These are phyloP conservation scores for Terana coerulea DNA, from an alignment of 768 basidiomycete species.

Conservation along the genomic window DNA sequence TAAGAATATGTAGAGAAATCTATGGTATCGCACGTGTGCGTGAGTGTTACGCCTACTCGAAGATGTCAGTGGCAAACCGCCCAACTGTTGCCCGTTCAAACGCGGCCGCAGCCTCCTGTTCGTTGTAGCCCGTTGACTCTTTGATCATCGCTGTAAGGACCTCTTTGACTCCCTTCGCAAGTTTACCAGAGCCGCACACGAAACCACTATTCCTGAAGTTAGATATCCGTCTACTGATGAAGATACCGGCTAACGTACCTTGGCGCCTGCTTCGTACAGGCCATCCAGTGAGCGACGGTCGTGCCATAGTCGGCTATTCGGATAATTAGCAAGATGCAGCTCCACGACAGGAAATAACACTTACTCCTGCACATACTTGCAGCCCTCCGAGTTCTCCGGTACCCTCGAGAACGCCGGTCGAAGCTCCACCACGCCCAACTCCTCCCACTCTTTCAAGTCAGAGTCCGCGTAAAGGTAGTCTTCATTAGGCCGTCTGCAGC, in stretches of 20 bases:
- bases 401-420: constrained; percentile 37
- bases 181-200: constrained; percentile 38
- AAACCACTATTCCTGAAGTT: constrained; percentile 37
- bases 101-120: constrained; percentile 27
- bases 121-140: constrained; percentile 17
- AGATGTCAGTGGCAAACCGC: constrained; percentile 44
- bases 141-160: constrained; percentile 35
- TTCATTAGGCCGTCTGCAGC: constrained; percentile 38
- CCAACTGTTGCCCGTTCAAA: constrained; percentile 34
- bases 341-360: neutral
- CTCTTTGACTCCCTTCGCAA: constrained; percentile 38
- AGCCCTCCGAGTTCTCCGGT: constrained; percentile 19
- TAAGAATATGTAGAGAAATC: too few species aligned
- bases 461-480: constrained; percentile 41
- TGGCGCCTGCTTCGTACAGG: constrained; percentile 32
- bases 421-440: constrained; percentile 40
- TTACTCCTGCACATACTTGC: constrained; percentile 30
- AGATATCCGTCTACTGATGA: constrained; percentile 1
- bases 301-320: constrained; percentile 37
- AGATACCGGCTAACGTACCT: constrained; percentile 22
- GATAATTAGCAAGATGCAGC: neutral
- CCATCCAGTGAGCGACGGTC: constrained; percentile 34
- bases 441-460: constrained; percentile 41
- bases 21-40: too few species aligned
- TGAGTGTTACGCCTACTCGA: constrained; percentile 32